phyloP scores from a whole-genome alignment of 2,329 filamentous ascomycete species.

The Paraphaeosphaeria sporulosa region DNA sequence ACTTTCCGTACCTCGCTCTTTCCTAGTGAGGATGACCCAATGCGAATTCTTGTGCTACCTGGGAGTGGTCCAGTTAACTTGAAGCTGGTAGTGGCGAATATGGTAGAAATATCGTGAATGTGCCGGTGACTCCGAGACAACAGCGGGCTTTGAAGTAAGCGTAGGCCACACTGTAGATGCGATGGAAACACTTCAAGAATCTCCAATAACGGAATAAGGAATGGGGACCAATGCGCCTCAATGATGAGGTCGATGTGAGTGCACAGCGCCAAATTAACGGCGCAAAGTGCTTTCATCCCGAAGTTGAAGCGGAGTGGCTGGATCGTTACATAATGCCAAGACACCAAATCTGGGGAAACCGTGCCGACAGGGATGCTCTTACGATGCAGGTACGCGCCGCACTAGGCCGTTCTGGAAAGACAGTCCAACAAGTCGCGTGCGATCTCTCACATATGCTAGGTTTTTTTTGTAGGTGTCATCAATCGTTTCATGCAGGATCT shows the following conservation, averaged over 20 bases:
- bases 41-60: neutral
- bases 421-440: neutral
- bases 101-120: neutral
- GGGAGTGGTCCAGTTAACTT: too few relatives aligned
- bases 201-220: neutral
- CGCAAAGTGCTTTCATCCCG: constrained; percentile 9
- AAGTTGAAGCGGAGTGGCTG: constrained; percentile 15
- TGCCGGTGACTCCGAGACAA: neutral
- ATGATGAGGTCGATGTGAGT: neutral
- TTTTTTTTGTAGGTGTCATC: neutral
- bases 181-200: neutral
- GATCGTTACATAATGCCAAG: constrained; percentile 22
- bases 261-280: constrained; percentile 1
- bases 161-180: neutral
- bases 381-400: constrained; percentile 16
- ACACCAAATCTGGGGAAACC: constrained; percentile 13
- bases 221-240: neutral
- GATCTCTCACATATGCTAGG: neutral
- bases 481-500: constrained; percentile 14
- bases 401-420: neutral
- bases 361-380: neutral
- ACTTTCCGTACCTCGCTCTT: constrained; percentile 1
- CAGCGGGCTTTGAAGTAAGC: neutral
- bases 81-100: neutral
- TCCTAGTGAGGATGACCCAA: neutral